Base-by-base conservation (phyloP, 2,329 filamentous ascomycete species). In the Endocalyx cinctus region DNA sequence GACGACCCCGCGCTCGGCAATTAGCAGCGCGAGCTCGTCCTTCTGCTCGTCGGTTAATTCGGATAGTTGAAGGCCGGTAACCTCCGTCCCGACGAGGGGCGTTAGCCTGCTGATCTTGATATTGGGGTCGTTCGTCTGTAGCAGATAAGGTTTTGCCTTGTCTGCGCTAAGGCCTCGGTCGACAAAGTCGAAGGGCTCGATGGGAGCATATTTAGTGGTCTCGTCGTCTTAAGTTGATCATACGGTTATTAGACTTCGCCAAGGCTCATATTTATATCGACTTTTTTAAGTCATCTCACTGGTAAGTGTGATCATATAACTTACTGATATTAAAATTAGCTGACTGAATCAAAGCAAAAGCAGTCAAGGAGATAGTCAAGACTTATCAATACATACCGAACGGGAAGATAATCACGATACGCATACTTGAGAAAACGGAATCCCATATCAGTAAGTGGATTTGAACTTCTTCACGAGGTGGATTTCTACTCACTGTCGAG, bases 91-190 rank as follows among this genome's bases (percentile, higher is more conserved):
- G 25, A 52, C 37, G 6, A 45, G 39, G 16, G 50, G 50, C 1
- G 51, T 53, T 11, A 53, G 46, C 34, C 46, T 49, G 22, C 42
- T 46, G 22, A 51, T 25, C 12, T 48, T 42, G 14, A 50, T 42
- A 12, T 41, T 41, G 12, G 43, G 53, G 28, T 58, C 54, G 1
- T 51, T 48, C 4, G 55, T 43, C 7, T 46, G 45, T 3, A 69
- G 50, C 1, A 70, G 52, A 41, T 67, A 60, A 10, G 55, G 50
- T 40, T 68, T 67, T 13, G 56, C 53, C 22, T 59, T 59, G 40
- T 69, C 62, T 2, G 65, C 66, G 29, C 55, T 37, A 18, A 59
- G 51, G 12, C 64, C 64, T 22, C 56, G 58, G 22, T 67, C 65
- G 15, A 49, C 35, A 35, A 66, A 63, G 10, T 58, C 57, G 37